phyloP scores from a whole-genome alignment of 2,329 filamentous ascomycete genomes.

The Herpotrichia juniperi region DNA sequence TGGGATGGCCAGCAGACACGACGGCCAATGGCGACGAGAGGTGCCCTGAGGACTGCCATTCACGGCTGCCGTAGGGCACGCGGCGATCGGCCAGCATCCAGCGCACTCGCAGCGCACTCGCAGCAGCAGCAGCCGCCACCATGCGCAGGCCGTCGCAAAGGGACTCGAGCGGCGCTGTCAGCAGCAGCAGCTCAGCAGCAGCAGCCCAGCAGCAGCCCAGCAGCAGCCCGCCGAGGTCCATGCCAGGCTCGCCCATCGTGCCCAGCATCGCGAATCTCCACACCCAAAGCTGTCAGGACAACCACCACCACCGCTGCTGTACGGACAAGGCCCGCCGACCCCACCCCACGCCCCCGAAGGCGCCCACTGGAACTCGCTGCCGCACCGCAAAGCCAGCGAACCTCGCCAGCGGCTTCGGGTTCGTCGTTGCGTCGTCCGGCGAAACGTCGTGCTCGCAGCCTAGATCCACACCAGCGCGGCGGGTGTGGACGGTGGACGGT shows the following conservation, averaged over 20 bases:
- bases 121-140: neutral
- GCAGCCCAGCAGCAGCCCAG: neutral
- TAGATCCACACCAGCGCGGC: too few relatives aligned
- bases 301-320: neutral
- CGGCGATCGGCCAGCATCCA: neutral
- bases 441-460: too few relatives aligned
- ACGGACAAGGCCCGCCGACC: neutral
- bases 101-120: neutral
- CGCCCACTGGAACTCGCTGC: too few relatives aligned
- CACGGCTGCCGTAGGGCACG: too few relatives aligned
- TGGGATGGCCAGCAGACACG: too few relatives aligned
- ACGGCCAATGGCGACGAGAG: too few relatives aligned
- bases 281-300: neutral
- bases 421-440: too few relatives aligned
- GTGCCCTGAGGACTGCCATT: too few relatives aligned
- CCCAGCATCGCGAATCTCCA: constrained; percentile 1
- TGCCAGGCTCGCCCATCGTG: neutral
- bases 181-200: neutral
- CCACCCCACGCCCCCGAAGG: constrained; percentile 3
- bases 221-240: neutral
- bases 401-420: too few relatives aligned
- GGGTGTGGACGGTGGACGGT: too few relatives aligned
- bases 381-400: too few relatives aligned
- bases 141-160: neutral
- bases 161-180: neutral